phyloP scores from a whole-genome alignment of 1,284 basidiomycete species.

The Stygiomarasmius scandens region DNA sequence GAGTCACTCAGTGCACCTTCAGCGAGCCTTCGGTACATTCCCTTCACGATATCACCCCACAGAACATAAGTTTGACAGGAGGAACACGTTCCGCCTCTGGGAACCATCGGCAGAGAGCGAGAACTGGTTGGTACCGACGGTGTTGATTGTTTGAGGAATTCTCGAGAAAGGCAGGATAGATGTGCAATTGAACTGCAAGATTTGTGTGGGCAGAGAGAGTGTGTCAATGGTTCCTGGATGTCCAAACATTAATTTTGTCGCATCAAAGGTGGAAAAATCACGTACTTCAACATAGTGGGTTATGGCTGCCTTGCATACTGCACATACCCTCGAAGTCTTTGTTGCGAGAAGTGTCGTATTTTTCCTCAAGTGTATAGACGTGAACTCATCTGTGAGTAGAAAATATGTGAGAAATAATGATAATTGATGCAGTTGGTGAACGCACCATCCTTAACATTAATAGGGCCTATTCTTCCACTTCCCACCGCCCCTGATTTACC shows the following conservation, averaged over 20 bases:
- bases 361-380: constrained; percentile 56
- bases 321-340: constrained; percentile 43
- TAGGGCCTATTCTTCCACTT: constrained; percentile 55
- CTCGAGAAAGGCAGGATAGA: constrained; percentile 65
- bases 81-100: constrained; percentile 63
- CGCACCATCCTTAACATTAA: constrained; percentile 70
- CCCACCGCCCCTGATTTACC: constrained; percentile 56
- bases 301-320: constrained; percentile 54
- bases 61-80: constrained; percentile 56
- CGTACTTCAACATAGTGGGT: constrained; percentile 46
- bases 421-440: not conserved
- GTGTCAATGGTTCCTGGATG: constrained; percentile 57
- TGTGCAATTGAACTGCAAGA: constrained; percentile 64
- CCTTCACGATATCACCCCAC: constrained; percentile 78
- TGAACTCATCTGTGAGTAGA: constrained; percentile 49
- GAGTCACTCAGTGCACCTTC: constrained; percentile 31
- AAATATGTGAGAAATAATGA: constrained; percentile 2
- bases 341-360: constrained; percentile 44
- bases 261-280: constrained; percentile 12
- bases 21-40: constrained; percentile 62
- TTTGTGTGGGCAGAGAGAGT: constrained; percentile 47
- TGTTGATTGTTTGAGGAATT: constrained; percentile 47
- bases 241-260: constrained; percentile 11
- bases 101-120: constrained; percentile 47
- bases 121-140: constrained; percentile 22